These are phyloP conservation scores for Linum trigynum DNA, from an alignment of 345 rosid species.

Conservation along the genomic window DNA sequence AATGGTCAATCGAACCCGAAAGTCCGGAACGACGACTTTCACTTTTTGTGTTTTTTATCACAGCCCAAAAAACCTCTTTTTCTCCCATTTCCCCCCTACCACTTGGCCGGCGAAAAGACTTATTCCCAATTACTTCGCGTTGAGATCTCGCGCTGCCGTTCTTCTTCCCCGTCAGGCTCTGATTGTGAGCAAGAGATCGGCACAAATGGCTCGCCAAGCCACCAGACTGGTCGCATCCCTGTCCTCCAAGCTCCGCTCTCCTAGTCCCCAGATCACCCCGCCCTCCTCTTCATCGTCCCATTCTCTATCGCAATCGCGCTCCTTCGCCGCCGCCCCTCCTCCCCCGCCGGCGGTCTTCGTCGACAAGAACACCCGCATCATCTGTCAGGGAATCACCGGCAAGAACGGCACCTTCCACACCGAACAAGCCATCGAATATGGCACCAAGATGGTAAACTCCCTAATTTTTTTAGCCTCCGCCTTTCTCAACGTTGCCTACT, in stretches of 20 bases:
- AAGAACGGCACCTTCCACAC: conserved; percentile 93
- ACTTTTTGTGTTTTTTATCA: not conserved
- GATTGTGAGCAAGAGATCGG: not conserved
- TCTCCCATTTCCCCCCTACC: not conserved
- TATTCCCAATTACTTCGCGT: not conserved
- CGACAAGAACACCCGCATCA: conserved; percentile 78
- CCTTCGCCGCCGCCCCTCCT: conserved; percentile 45
- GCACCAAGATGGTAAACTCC: conserved; percentile 1
- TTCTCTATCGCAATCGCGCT: conserved; percentile 22
- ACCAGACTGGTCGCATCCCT: conserved; percentile 11
- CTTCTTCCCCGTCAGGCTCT: not conserved
- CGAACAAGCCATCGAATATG: conserved; percentile 29
- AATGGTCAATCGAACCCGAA: not conserved
- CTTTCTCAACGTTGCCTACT: not conserved
- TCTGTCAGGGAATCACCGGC: conserved; percentile 97
- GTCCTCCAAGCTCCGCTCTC: conserved; percentile 16
- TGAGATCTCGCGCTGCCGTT: not conserved
- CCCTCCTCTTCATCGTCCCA: not conserved
- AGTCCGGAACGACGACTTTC: not conserved
- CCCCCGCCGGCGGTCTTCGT: conserved; percentile 76
- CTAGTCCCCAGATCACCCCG: conserved; percentile 13
- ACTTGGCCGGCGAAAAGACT: too few species aligned
- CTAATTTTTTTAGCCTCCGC: not conserved
- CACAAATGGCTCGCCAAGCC: conserved; percentile 17
- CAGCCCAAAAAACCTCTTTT: not conserved